Percentiles rank a stretch among this genome's conserved stretches.
Evolutionary conservation across 1,139 yeast genomes (phyloP).

Genomic region (Taiozyma sp.): DNA sequence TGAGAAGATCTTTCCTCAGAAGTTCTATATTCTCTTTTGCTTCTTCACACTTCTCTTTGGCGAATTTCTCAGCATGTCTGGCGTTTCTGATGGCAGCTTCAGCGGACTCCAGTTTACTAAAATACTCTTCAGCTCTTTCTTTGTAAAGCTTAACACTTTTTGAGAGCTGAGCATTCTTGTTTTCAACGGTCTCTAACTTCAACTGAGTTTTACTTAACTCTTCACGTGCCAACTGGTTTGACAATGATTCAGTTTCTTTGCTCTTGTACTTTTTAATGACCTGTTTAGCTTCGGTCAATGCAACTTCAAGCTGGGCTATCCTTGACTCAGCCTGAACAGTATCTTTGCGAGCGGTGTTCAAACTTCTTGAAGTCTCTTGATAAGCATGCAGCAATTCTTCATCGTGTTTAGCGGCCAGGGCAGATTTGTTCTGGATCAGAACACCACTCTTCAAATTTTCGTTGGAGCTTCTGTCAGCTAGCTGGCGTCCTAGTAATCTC

Average conservation of each 20-base stretch:
- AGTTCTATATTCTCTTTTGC: conserved; percentile 47
- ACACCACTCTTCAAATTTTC: neutral
- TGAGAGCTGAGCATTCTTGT: conserved; percentile 48
- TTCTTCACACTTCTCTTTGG: conserved; percentile 53
- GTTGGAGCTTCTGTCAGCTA: conserved; percentile 21
- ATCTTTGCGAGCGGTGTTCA: conserved; percentile 47
- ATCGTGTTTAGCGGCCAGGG: conserved; percentile 18
- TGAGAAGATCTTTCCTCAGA: conserved; percentile 54
- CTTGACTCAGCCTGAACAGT: conserved; percentile 46
- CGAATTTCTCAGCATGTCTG: conserved; percentile 53
- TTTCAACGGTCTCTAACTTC: conserved; percentile 46
- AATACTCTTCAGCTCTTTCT: conserved; percentile 71
- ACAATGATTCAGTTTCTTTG: conserved; percentile 13
- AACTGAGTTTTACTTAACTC: conserved; percentile 33
- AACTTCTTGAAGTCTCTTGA: conserved; percentile 50
- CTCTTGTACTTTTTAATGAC: conserved; percentile 18
- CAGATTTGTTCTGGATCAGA: neutral
- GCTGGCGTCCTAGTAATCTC: conserved; percentile 39
- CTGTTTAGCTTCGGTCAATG: conserved; percentile 23
- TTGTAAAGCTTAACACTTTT: conserved; percentile 60
- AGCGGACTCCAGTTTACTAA: conserved; percentile 69
- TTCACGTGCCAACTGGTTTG: conserved; percentile 23
- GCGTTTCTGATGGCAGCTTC: conserved; percentile 69
- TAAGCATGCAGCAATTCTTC: conserved; percentile 49
- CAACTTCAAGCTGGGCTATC: conserved; percentile 43